phyloP scores from a whole-genome alignment of 2,329 filamentous ascomycete genomes.

The Penicillium paneum region DNA sequence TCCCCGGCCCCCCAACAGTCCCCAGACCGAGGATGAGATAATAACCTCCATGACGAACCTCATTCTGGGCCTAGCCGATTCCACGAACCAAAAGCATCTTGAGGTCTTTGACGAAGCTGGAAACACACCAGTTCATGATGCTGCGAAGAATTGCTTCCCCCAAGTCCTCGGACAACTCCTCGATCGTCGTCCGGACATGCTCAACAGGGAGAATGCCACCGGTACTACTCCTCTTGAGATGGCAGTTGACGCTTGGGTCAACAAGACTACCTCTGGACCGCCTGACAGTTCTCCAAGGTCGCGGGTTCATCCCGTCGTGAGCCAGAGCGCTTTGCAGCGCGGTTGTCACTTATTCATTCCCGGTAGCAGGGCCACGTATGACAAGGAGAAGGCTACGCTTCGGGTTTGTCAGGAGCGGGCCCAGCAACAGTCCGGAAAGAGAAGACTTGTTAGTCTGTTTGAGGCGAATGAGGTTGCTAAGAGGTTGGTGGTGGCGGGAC shows the following conservation, averaged over 20 bases:
- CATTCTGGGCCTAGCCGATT: slow-evolving; percentile 56
- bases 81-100: slow-evolving; percentile 47
- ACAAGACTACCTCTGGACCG: slow-evolving; percentile 16
- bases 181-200: slow-evolving; percentile 55
- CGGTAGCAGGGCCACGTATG: neutral
- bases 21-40: slow-evolving; percentile 21
- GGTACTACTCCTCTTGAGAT: slow-evolving; percentile 68
- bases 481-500: slow-evolving; percentile 36
- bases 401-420: slow-evolving; percentile 36
- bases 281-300: slow-evolving; percentile 1
- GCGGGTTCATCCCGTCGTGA: neutral
- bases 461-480: slow-evolving; percentile 62
- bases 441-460: slow-evolving; percentile 54
- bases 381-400: slow-evolving; percentile 29
- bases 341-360: slow-evolving; percentile 9
- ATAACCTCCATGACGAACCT: slow-evolving; percentile 45
- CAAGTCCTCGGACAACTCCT: slow-evolving; percentile 55
- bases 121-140: slow-evolving; percentile 44
- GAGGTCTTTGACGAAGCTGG: slow-evolving; percentile 44
- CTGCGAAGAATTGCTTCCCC: slow-evolving; percentile 47
- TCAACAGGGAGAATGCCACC: slow-evolving; percentile 71
- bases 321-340: neutral
- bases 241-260: slow-evolving; percentile 29
- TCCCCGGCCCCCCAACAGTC: neutral
- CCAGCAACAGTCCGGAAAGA: slow-evolving; percentile 36